Evolutionary conservation across 2,329 filamentous ascomycete genomes (phyloP).

Genomic region (Hypomyces perniciosus): DNA sequence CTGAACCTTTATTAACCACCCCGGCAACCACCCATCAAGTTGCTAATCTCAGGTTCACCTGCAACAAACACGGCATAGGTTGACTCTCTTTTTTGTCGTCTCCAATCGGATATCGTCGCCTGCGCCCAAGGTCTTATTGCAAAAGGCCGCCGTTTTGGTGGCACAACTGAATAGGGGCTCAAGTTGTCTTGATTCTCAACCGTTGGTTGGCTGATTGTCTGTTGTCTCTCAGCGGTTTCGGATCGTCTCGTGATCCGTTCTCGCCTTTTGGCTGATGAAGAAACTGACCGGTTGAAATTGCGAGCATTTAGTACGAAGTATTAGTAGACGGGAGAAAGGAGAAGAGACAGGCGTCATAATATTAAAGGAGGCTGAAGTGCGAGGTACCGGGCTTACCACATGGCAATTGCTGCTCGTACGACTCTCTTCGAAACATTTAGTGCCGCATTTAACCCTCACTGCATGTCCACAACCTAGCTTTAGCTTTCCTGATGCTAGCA

Average conservation of each 20-base stretch:
- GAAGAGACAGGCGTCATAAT: neutral
- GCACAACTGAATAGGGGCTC: neutral
- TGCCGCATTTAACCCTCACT: too few species aligned
- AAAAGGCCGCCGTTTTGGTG: neutral
- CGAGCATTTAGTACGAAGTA: neutral
- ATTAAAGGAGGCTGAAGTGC: too few species aligned
- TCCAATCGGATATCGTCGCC: neutral
- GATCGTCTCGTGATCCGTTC: neutral
- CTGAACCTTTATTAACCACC: neutral
- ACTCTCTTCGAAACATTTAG: too few species aligned
- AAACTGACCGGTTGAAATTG: neutral
- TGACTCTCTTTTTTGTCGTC: neutral
- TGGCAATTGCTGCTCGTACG: neutral
- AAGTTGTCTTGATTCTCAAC: neutral
- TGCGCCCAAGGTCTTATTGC: neutral
- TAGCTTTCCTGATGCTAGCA: too few species aligned
- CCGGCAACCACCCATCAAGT: neutral
- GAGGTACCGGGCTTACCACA: neutral
- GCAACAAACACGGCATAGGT: neutral
- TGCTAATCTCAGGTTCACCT: conserved; percentile 10
- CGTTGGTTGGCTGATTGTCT: neutral
- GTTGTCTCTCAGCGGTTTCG: neutral
- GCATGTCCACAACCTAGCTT: too few species aligned
- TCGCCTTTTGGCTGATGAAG: neutral
- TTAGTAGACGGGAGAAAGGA: neutral